A percentile compares a stretch with the other conserved stretches of the same genome.
These are phyloP conservation scores for Fraxinus excelsior DNA, from an alignment of 257 asterid genomes.

Conservation along the genomic window DNA sequence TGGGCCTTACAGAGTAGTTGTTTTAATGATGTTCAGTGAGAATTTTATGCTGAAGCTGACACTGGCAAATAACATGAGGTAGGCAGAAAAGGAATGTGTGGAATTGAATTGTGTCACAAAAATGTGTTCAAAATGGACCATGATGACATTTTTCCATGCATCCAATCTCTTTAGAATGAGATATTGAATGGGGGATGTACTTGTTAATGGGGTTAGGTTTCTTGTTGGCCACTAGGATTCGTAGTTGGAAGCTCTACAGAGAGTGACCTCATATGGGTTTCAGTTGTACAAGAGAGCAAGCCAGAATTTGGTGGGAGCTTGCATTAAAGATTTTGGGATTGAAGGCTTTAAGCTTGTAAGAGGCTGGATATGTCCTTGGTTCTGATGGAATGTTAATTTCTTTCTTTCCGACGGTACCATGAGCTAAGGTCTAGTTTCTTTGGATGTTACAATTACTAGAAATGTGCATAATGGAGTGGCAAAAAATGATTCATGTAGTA, in stretches of 20 bases:
- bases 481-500: neutral
- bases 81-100: slow-evolving; percentile 4
- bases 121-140: slow-evolving; percentile 6
- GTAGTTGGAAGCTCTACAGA: neutral
- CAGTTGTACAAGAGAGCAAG: slow-evolving; percentile 9
- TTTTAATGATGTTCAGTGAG: neutral
- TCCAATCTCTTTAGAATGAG: neutral
- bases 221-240: neutral
- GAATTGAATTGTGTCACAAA: neutral
- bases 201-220: slow-evolving; percentile 5
- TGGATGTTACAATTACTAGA: neutral
- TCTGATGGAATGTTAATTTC: neutral
- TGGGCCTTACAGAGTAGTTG: neutral
- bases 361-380: slow-evolving; percentile 7
- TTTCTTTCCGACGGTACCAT: neutral
- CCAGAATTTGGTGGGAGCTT: slow-evolving; percentile 6
- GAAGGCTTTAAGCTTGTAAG: slow-evolving; percentile 5
- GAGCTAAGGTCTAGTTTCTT: neutral
- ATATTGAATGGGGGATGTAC: slow-evolving; percentile 9
- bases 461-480: neutral
- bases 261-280: slow-evolving; percentile 13
- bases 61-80: slow-evolving; percentile 5
- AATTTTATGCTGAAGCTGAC: slow-evolving; percentile 17
- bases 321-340: slow-evolving; percentile 5
- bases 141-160: slow-evolving; percentile 19